Evolutionary conservation across 1,284 basidiomycete species (phyloP), one percentile per base, ranked within the genome.

Genomic region (Microbotryum violaceum): DNA sequence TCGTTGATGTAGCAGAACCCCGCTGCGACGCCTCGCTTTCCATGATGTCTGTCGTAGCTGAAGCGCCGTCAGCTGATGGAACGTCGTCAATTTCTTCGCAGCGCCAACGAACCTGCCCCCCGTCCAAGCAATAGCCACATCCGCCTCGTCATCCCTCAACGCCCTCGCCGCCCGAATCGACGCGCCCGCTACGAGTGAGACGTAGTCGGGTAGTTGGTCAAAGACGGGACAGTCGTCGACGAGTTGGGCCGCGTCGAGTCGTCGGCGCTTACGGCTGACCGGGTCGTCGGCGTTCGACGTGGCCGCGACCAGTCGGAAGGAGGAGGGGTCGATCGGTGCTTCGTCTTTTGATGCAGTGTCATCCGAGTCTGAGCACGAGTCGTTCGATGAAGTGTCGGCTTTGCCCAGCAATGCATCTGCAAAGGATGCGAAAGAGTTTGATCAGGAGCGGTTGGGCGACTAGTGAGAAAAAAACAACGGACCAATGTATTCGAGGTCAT

Each of bases 1-100:
- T 97, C 93, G 5, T 91, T 89, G 31, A 96, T 85, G 73, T 96
- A 97, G 77, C 92, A 97, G 76, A 91, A 97, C 0, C 92, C 93
- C 3, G 87, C 84, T 0, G 90, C 89, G 55, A 79, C 79, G 0
- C 81, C 78, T 72, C 87, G 86, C 57, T 83, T 82, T 0, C 86
- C 85, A 67, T 91, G 89, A 68, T 90, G 89, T 71, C 88, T 86
- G 56, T 44, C 20, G 10, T 4, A 37, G 21, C 16, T 31, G 7
- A 44, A 44, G n/a, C 16, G 49, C 29, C 12, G 50, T 47, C 48
- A 37, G 49, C 44, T 20, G 12, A 5, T 5, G 16, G 5, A 18
- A 16, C 20, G 0, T 29, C 20, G 25, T 8, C 2, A 12, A 29
- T 9, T 27, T 45, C 18, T 31, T 59, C 7, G 23, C 2, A 54